phyloP scores from a whole-genome alignment of 2,329 filamentous ascomycete species.

The Sclerotinia borealis region DNA sequence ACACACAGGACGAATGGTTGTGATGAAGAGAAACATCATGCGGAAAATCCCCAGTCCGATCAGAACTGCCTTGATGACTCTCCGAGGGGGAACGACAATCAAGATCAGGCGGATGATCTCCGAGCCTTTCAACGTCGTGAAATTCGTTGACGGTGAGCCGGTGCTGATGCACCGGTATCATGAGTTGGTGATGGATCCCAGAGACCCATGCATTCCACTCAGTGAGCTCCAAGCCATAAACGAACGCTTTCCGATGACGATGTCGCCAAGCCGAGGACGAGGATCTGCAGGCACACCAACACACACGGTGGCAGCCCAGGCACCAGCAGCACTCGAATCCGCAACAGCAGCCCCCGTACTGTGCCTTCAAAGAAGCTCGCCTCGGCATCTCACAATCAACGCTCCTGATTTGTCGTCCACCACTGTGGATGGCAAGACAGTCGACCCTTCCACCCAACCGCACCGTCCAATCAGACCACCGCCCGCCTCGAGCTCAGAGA shows the following conservation, averaged over 20 bases:
- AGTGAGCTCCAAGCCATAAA: neutral
- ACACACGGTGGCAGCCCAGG: neutral
- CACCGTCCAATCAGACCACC: neutral
- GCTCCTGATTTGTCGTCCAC: neutral
- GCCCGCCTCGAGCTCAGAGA: neutral
- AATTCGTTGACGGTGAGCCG: neutral
- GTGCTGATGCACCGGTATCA: neutral
- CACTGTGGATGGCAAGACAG: neutral
- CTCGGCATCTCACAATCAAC: neutral
- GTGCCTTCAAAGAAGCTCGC: neutral
- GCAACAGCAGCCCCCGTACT: neutral
- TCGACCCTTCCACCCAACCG: neutral
- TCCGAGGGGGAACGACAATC: neutral
- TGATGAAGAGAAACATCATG: neutral
- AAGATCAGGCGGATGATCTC: neutral
- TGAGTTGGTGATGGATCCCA: neutral
- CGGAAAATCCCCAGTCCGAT: neutral
- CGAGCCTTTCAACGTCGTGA: neutral
- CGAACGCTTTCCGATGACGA: too few species aligned
- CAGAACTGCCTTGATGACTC: neutral
- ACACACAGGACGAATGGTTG: neutral
- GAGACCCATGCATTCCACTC: neutral
- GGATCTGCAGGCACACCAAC: neutral
- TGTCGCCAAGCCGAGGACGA: neutral
- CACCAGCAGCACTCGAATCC: neutral